phyloP scores from a whole-genome alignment of 306 rosid genomes.

The apple (Malus domestica) region ASM211411v1 NC_041792.1:28641907-28642406 shows the following conservation, averaged over 20 bases:
- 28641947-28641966: background rate
- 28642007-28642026: slow-evolving; percentile 51
- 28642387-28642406: too few relatives aligned
- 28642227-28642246: background rate
- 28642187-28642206: background rate
- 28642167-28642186: background rate
- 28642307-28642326: background rate
- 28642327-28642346: too few relatives aligned
- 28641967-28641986: background rate
- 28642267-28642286: background rate
- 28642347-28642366: too few relatives aligned
- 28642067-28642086: background rate
- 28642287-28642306: background rate
- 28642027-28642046: background rate
- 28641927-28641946: background rate
- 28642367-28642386: too few relatives aligned
- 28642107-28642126: background rate
- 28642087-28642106: background rate
- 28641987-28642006: slow-evolving; percentile 59
- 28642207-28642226: background rate
- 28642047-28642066: background rate
- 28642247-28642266: background rate
- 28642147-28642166: background rate
- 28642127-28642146: background rate
- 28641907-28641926: slow-evolving; percentile 48